These are phyloP conservation scores for Corylus heterophylla DNA, from an alignment of 306 rosid genomes.

Conservation along the genomic window DNA sequence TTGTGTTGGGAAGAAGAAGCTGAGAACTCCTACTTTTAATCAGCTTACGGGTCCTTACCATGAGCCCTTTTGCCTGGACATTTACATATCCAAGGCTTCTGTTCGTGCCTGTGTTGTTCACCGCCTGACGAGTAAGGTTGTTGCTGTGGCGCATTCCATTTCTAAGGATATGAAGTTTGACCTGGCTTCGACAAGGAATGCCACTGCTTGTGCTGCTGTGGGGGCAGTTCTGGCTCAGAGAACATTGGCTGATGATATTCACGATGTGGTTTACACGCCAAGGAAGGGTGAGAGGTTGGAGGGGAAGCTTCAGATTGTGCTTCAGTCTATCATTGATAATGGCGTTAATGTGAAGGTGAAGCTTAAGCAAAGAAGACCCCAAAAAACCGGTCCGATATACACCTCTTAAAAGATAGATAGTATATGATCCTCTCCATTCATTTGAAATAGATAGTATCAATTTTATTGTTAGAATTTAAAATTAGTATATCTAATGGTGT, in stretches of 20 bases:
- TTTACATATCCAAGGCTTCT: constrained; percentile 81
- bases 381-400: constrained; percentile 31
- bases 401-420: too few species aligned
- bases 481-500: too few species aligned
- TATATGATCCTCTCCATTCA: too few species aligned
- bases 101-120: constrained; percentile 85
- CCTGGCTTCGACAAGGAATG: constrained; percentile 64
- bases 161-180: constrained; percentile 84
- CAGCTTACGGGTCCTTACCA: constrained; percentile 84
- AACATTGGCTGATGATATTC: constrained; percentile 88
- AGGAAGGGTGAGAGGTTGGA: constrained; percentile 77
- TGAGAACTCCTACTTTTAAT: constrained; percentile 67
- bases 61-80: constrained; percentile 87
- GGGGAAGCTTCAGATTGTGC: constrained; percentile 66
- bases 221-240: constrained; percentile 83
- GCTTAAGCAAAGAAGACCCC: constrained; percentile 63
- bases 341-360: constrained; percentile 68
- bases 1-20: constrained; percentile 48
- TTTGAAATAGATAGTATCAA: too few species aligned
- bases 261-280: constrained; percentile 72
- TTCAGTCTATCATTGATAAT: constrained; percentile 47
- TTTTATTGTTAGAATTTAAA: too few species aligned
- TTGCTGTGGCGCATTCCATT: constrained; percentile 83
- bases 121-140: constrained; percentile 79
- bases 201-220: constrained; percentile 78